Evolutionary conservation across 345 rosid species (phyloP).

Genomic region (Eucalyptus fibrosa): DNA sequence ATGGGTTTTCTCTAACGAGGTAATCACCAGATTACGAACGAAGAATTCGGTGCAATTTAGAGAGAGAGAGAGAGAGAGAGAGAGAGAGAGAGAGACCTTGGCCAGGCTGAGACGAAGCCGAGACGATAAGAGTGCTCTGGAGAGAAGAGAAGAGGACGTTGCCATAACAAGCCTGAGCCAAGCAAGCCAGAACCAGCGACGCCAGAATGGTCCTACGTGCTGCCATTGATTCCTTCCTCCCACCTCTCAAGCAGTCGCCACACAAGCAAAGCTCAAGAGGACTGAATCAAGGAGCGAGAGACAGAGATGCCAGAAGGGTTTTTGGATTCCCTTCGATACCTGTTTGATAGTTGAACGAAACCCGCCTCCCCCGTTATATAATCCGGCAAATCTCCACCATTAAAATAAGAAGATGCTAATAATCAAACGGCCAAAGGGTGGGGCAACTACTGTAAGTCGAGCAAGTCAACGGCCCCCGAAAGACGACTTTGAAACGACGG

Average conservation of each 20-base stretch:
- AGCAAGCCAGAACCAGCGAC: neutral
- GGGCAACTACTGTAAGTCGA: neutral
- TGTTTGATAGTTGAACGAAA: neutral
- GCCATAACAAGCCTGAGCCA: conserved; percentile 2
- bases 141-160: conserved; percentile 27
- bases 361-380: neutral
- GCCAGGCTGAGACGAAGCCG: conserved; percentile 15
- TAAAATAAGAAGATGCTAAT: neutral
- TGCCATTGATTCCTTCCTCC: neutral
- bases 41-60: neutral
- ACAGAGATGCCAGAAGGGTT: neutral
- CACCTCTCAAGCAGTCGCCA: neutral
- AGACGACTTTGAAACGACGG: neutral
- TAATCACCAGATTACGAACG: neutral
- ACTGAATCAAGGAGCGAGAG: neutral
- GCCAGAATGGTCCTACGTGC: neutral
- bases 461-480: conserved; percentile 4
- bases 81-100: conserved; percentile 15
- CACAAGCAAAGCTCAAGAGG: neutral
- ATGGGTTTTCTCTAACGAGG: neutral
- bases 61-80: neutral
- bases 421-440: neutral
- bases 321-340: neutral
- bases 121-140: conserved; percentile 15
- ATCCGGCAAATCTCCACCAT: neutral